Evolutionary conservation across 2,329 filamentous ascomycete genomes (phyloP).

Genomic region (Ramularia collo-cygni): DNA sequence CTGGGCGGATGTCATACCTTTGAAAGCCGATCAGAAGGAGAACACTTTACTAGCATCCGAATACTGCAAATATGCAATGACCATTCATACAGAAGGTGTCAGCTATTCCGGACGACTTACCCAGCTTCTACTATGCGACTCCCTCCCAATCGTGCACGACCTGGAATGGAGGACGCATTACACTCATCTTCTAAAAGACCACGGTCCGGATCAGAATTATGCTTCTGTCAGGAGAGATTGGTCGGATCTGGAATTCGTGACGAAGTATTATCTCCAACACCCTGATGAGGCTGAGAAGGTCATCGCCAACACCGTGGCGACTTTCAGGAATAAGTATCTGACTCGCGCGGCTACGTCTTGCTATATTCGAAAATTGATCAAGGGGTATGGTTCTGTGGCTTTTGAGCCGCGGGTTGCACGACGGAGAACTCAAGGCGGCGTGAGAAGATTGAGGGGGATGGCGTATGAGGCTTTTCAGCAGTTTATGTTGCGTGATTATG

Average conservation of each 20-base stretch:
- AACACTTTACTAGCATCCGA: slow-evolving; percentile 13
- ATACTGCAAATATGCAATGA: slow-evolving; percentile 23
- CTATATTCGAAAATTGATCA: slow-evolving; percentile 18
- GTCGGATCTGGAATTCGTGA: slow-evolving; percentile 16
- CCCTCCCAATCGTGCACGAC: slow-evolving; percentile 18
- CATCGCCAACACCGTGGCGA: slow-evolving; percentile 18
- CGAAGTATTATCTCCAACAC: slow-evolving; percentile 13
- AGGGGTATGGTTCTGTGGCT: slow-evolving; percentile 7
- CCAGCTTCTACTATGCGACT: slow-evolving; percentile 22
- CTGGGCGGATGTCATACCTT: slow-evolving; percentile 32
- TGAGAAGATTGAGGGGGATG: no score
- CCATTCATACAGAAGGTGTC: slow-evolving; percentile 24
- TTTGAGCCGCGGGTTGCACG: background rate
- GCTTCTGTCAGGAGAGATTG: slow-evolving; percentile 17
- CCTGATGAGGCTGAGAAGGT: slow-evolving; percentile 16
- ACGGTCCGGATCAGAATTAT: slow-evolving; percentile 21
- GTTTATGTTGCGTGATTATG: no score
- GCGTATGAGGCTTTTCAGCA: no score
- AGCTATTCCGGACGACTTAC: slow-evolving; percentile 24
- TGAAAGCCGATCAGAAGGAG: slow-evolving; percentile 13
- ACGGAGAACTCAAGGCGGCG: no score
- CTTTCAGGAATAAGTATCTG: slow-evolving; percentile 25
- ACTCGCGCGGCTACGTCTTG: slow-evolving; percentile 21
- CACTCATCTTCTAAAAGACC: slow-evolving; percentile 16
- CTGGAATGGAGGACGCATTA: slow-evolving; percentile 19